These are phyloP conservation scores for Aspergillus amoenus DNA, from an alignment of 2,329 filamentous ascomycete species.

Conservation along the genomic window DNA sequence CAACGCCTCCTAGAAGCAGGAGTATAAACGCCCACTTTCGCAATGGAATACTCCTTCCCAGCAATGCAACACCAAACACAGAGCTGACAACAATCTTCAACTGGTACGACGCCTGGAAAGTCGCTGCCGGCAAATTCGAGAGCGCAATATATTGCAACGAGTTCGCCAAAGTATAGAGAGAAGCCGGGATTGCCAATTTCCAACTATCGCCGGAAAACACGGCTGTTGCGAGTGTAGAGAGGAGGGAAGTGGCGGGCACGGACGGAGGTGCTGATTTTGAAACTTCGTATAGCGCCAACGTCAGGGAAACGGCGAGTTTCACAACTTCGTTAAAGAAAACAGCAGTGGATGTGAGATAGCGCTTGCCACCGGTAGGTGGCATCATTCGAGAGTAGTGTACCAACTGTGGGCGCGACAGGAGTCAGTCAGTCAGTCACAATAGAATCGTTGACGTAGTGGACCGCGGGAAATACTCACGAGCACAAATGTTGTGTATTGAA, in stretches of 20 bases:
- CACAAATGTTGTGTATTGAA: conserved; percentile 45
- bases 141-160: conserved; percentile 90
- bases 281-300: conserved; percentile 83
- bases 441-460: no score
- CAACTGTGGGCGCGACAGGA: conserved; percentile 53
- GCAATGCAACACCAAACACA: conserved; percentile 76
- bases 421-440: neutral
- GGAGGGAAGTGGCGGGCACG: conserved; percentile 75
- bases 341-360: conserved; percentile 91
- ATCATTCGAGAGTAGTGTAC: conserved; percentile 95
- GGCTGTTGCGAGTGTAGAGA: conserved; percentile 73
- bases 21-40: conserved; percentile 80
- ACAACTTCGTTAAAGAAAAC: conserved; percentile 92
- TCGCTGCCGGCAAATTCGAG: conserved; percentile 85
- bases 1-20: conserved; percentile 77
- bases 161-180: conserved; percentile 88
- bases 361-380: conserved; percentile 77
- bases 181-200: conserved; percentile 88
- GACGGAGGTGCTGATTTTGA: conserved; percentile 74
- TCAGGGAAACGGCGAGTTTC: conserved; percentile 82
- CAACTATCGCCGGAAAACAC: conserved; percentile 90
- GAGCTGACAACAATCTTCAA: conserved; percentile 91
- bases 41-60: conserved; percentile 67
- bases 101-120: conserved; percentile 92
- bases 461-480: conserved; percentile 34